phyloP scores from a whole-genome alignment of 331 rosid genomes.

The Saraca asoca region DNA sequence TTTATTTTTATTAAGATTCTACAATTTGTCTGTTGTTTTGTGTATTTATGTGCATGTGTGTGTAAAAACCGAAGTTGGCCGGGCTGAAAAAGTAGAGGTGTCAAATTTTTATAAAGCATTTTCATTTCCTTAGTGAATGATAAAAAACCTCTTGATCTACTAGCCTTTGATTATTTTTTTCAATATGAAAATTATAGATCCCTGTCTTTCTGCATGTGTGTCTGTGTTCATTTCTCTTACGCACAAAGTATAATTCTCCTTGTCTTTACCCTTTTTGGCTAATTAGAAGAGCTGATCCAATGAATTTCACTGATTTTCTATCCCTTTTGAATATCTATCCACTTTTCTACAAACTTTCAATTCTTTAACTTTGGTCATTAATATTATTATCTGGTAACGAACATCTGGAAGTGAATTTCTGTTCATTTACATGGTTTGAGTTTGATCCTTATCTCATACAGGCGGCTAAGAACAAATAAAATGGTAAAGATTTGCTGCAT shows the following conservation, averaged over 20 bases:
- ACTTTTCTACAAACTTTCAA: not conserved
- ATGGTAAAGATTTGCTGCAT: slow-evolving; percentile 78
- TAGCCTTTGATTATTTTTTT: not conserved
- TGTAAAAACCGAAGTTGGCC: slow-evolving; percentile 6
- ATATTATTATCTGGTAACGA: not conserved
- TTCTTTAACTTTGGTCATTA: not conserved
- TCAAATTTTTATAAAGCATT: not conserved
- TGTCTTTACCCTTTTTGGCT: too few relatives aligned
- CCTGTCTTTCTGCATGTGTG: not conserved
- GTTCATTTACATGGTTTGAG: not conserved
- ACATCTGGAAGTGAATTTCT: slow-evolving; percentile 10
- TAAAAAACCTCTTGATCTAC: slow-evolving; percentile 31
- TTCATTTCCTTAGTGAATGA: not conserved
- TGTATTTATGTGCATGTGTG: not conserved
- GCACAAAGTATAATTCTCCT: too few relatives aligned
- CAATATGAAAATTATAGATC: slow-evolving; percentile 25
- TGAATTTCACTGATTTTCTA: not conserved
- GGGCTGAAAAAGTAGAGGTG: not conserved
- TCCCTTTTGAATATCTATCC: not conserved
- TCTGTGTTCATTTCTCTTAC: too few relatives aligned
- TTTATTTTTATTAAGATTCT: slow-evolving; percentile 5
- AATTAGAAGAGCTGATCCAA: not conserved
- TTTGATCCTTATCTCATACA: slow-evolving; percentile 26
- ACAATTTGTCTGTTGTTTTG: slow-evolving; percentile 2
- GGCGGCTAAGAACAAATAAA: slow-evolving; percentile 29